These are phyloP conservation scores for Lactarius pseudohatsudake DNA, from an alignment of 768 basidiomycete species.

Conservation along the genomic window DNA sequence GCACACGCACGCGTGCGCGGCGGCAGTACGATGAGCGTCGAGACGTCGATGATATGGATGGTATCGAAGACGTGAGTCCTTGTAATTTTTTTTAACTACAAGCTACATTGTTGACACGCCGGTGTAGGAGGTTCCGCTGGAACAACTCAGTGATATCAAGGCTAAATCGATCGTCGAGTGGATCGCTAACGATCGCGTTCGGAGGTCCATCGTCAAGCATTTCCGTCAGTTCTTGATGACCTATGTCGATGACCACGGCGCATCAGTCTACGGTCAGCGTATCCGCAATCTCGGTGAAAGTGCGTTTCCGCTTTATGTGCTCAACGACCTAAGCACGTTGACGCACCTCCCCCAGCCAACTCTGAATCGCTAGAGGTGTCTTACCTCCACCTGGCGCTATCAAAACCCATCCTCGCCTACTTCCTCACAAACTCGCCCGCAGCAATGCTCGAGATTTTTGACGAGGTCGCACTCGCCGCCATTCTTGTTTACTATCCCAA, in stretches of 20 bases:
- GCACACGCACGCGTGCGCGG: constrained; percentile 79
- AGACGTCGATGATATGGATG: constrained; percentile 89
- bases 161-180: constrained; percentile 97
- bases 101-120: constrained; percentile 3
- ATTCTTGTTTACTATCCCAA: constrained; percentile 95
- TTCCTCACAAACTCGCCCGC: constrained; percentile 95
- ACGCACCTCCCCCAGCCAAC: constrained; percentile 60
- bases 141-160: constrained; percentile 97
- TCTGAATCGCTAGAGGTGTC: constrained; percentile 97
- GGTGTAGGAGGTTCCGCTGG: constrained; percentile 83
- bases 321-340: not conserved
- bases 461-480: constrained; percentile 90
- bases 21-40: constrained; percentile 92
- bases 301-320: constrained; percentile 40
- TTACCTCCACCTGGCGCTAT: constrained; percentile 88
- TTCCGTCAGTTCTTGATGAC: constrained; percentile 96
- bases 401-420: constrained; percentile 94
- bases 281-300: constrained; percentile 95
- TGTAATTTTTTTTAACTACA: not conserved
- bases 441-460: constrained; percentile 91
- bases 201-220: constrained; percentile 85
- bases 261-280: constrained; percentile 91
- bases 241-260: constrained; percentile 88
- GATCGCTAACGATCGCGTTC: constrained; percentile 92
- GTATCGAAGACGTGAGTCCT: constrained; percentile 72